Percentiles rank a stretch among this genome's conserved stretches.
phyloP scores from a whole-genome alignment of 1,139 yeast species.

The Blastobotrys elegans region DNA sequence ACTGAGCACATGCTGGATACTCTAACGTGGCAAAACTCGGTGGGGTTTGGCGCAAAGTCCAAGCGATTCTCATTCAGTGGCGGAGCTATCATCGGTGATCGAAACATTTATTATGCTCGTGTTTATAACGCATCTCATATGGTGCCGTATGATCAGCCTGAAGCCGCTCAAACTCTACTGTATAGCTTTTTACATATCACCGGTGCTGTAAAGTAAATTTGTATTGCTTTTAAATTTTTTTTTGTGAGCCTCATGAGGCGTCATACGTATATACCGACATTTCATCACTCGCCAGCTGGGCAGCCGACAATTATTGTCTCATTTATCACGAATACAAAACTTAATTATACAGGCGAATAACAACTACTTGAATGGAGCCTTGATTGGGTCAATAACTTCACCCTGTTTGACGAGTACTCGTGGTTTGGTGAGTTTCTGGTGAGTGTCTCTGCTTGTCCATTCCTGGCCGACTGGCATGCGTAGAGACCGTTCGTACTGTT shows the following conservation, averaged over 20 bases:
- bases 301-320: too few relatives aligned
- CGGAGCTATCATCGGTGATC: slow-evolving; percentile 38
- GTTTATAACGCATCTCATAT: slow-evolving; percentile 80
- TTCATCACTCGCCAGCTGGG: too few relatives aligned
- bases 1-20: slow-evolving; percentile 59
- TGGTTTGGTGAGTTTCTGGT: slow-evolving; percentile 86
- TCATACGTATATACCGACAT: too few relatives aligned
- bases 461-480: slow-evolving; percentile 98
- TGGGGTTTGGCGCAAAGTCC: slow-evolving; percentile 14
- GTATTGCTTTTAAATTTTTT: neutral
- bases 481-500: slow-evolving; percentile 89
- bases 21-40: slow-evolving; percentile 61
- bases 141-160: slow-evolving; percentile 87
- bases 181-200: slow-evolving; percentile 2
- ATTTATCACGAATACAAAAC: too few relatives aligned
- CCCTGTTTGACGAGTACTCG: slow-evolving; percentile 84
- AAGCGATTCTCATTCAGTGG: neutral
- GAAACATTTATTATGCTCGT: slow-evolving; percentile 70
- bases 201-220: neutral
- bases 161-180: slow-evolving; percentile 58
- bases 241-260: too few relatives aligned
- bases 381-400: slow-evolving; percentile 83
- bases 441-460: slow-evolving; percentile 87
- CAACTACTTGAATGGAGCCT: slow-evolving; percentile 50
- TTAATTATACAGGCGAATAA: too few relatives aligned